Percentiles rank a stretch among this genome's conserved stretches.
Evolutionary conservation across 176 grass and related monocot species (phyloP).

Genomic region (Cenchrus americanus): DNA sequence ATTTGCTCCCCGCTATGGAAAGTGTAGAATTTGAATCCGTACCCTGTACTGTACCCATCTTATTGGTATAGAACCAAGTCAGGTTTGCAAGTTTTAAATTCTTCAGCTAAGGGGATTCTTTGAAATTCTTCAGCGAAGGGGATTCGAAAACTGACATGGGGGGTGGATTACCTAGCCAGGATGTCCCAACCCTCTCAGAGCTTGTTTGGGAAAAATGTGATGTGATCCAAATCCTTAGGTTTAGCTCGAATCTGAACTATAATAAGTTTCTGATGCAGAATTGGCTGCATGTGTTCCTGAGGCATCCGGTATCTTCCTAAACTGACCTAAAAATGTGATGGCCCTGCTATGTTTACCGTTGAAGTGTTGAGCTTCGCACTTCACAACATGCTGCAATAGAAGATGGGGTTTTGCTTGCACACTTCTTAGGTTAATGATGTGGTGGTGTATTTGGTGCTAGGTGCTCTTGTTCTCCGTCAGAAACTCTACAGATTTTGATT

Average conservation of each 20-base stretch:
- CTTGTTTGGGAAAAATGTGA: neutral
- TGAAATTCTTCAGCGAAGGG: neutral
- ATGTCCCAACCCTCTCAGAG: neutral
- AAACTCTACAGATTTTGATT: neutral
- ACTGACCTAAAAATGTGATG: neutral
- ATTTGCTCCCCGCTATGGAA: neutral
- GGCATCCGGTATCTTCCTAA: neutral
- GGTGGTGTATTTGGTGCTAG: neutral
- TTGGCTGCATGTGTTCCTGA: neutral
- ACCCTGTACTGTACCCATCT: neutral
- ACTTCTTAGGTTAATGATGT: neutral
- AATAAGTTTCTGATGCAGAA: neutral
- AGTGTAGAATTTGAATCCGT: neutral
- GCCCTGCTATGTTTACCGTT: neutral
- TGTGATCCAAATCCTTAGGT: neutral
- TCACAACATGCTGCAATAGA: neutral
- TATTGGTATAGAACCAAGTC: neutral
- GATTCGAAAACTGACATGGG: neutral
- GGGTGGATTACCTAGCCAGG: neutral
- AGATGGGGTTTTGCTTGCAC: neutral
- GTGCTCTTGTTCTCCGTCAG: slow-evolving; percentile 1
- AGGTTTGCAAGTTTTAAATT: neutral
- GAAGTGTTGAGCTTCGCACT: neutral
- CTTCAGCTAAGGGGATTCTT: neutral
- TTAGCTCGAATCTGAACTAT: neutral